Conservation (phyloP, 2,329 filamentous ascomycete species). For the Sarocladiaceae sp. region DNA sequence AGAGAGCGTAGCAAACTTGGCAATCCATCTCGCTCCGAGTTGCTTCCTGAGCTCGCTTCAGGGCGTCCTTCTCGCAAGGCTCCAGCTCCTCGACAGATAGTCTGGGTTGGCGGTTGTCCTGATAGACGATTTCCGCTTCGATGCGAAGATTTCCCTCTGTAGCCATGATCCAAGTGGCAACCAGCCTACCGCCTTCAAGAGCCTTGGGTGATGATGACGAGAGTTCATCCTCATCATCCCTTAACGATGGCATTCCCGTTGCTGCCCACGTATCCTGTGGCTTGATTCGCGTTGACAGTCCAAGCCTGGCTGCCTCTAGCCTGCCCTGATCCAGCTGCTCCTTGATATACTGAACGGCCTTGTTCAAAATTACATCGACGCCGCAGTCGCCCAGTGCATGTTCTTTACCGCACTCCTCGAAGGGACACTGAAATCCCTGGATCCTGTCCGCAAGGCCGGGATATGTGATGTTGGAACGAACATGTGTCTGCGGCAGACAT, state of each 20-base stretch:
- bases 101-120: conserved; percentile 22
- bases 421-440: conserved; percentile 69
- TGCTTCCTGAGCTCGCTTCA: conserved; percentile 54
- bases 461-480: conserved; percentile 68
- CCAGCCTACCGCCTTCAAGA: conserved; percentile 51
- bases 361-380: conserved; percentile 69
- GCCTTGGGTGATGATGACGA: conserved; percentile 20
- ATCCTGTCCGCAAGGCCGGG: conserved; percentile 61
- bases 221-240: conserved; percentile 22
- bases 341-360: conserved; percentile 57
- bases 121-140: conserved; percentile 48
- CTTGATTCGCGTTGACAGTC: conserved; percentile 25
- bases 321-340: conserved; percentile 41
- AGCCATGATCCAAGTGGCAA: conserved; percentile 61
- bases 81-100: conserved; percentile 11
- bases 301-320: conserved; percentile 17
- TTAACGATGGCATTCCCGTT: conserved; percentile 34
- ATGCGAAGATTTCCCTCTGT: conserved; percentile 53
- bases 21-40: conserved; percentile 73
- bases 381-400: conserved; percentile 74
- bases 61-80: conserved; percentile 7
- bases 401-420: conserved; percentile 57
- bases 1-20: conserved; percentile 77
- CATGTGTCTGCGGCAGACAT: conserved; percentile 64
- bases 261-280: conserved; percentile 14